Conservation (phyloP, 371 early-diverging fungal genomes). For the Massospora cicadina region DNA sequence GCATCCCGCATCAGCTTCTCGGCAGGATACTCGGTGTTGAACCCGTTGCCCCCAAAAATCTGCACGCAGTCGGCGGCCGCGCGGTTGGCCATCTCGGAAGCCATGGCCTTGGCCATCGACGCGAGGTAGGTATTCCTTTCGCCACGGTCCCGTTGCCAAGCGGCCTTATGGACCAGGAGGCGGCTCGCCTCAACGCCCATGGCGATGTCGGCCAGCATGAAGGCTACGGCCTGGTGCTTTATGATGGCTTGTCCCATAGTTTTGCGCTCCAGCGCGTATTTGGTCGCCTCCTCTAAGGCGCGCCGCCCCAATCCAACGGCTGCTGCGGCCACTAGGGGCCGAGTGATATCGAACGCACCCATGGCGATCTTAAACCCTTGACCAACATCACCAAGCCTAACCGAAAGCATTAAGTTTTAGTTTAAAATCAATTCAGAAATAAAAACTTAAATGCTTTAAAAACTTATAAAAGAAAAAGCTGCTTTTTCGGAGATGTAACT, state of each 20-base stretch:
- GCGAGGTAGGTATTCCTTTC: constrained; percentile 84
- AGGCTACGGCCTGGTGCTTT: constrained; percentile 81
- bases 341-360: constrained; percentile 92
- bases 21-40: constrained; percentile 73
- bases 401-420: background rate
- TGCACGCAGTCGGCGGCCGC: constrained; percentile 90
- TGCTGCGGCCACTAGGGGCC: constrained; percentile 80
- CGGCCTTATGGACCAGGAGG: constrained; percentile 66
- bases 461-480: too few species aligned
- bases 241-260: constrained; percentile 88
- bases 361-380: constrained; percentile 93
- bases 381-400: constrained; percentile 39
- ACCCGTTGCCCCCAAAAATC: constrained; percentile 92
- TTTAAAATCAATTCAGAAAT: constrained; percentile 4
- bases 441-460: too few species aligned
- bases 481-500: too few species aligned
- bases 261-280: constrained; percentile 79
- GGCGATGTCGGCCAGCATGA: constrained; percentile 96
- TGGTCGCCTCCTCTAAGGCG: constrained; percentile 85
- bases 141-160: constrained; percentile 72
- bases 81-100: constrained; percentile 90
- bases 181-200: constrained; percentile 76
- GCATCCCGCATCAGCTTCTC: constrained; percentile 86
- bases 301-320: constrained; percentile 86
- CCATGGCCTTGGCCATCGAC: constrained; percentile 84